Conservation (phyloP, 2,329 filamentous ascomycete species). For the Trichoderma brevicompactum region DNA sequence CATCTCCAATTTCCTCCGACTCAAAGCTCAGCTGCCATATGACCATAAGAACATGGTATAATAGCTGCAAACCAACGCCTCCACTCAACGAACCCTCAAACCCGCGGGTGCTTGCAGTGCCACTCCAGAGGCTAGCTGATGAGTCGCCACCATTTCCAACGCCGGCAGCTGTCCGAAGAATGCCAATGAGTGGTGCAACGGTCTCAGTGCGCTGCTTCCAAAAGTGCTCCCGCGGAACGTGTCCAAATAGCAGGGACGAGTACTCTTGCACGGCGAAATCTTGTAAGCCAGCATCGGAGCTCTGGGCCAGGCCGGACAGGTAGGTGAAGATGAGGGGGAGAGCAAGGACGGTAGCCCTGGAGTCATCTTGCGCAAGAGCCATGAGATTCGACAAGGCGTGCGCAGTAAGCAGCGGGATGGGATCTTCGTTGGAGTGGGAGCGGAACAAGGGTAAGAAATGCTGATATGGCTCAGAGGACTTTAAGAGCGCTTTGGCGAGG, state of each 20-base stretch:
- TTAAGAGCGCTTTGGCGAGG: constrained; percentile 75
- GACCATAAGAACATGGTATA: constrained; percentile 92
- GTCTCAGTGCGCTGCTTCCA: constrained; percentile 92
- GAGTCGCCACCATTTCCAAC: constrained; percentile 67
- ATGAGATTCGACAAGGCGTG: constrained; percentile 83
- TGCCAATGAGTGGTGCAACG: constrained; percentile 77
- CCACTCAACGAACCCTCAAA: constrained; percentile 70
- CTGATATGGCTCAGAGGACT: constrained; percentile 77
- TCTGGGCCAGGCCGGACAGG: constrained; percentile 80
- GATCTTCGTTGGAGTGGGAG: constrained; percentile 73
- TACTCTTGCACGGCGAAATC: constrained; percentile 95
- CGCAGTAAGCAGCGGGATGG: constrained; percentile 86
- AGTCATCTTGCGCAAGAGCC: constrained; percentile 66
- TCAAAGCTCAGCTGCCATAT: constrained; percentile 98
- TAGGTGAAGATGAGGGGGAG: constrained; percentile 85
- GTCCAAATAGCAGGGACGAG: constrained; percentile 79
- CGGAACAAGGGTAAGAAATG: constrained; percentile 86
- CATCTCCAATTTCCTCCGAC: constrained; percentile 70
- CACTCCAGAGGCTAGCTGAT: constrained; percentile 65
- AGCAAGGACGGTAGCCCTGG: constrained; percentile 70
- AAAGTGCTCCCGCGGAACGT: constrained; percentile 76
- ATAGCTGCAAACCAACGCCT: constrained; percentile 85
- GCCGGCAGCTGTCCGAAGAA: constrained; percentile 78
- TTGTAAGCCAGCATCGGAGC: constrained; percentile 84
- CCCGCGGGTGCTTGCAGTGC: constrained; percentile 58